A percentile compares a stretch with the other conserved stretches of the same genome.
phyloP scores from a whole-genome alignment of 768 basidiomycete species.

The Podaxis sp. region DNA sequence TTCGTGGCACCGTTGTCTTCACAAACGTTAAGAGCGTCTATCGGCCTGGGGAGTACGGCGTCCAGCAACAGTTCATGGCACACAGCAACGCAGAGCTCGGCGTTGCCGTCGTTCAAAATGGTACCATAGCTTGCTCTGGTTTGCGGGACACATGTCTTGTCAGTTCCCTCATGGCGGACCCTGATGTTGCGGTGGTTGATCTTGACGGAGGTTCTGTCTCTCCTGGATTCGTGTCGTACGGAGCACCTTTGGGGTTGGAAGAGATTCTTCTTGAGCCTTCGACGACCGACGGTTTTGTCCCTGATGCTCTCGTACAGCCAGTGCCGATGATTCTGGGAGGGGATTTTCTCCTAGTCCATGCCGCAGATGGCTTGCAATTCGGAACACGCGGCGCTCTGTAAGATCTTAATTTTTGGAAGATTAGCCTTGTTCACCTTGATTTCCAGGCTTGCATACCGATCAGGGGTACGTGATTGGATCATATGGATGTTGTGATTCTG shows the following conservation, averaged over 20 bases:
- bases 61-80: conserved; percentile 31
- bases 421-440: background rate
- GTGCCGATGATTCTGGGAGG: conserved; percentile 55
- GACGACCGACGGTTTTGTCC: conserved; percentile 66
- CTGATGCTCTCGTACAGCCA: conserved; percentile 49
- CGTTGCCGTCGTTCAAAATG: conserved; percentile 42
- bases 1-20: conserved; percentile 53
- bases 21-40: conserved; percentile 60
- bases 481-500: background rate
- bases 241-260: conserved; percentile 67
- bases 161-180: conserved; percentile 16
- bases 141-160: conserved; percentile 24
- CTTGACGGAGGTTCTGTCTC: conserved; percentile 69
- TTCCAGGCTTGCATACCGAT: conserved; percentile 64
- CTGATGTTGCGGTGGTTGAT: conserved; percentile 45
- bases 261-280: conserved; percentile 68
- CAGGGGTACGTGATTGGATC: conserved; percentile 49
- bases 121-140: conserved; percentile 53
- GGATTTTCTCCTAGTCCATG: conserved; percentile 52
- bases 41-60: conserved; percentile 23
- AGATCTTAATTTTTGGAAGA: conserved; percentile 27
- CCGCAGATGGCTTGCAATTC: conserved; percentile 75
- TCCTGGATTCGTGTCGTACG: conserved; percentile 70
- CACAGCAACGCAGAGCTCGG: conserved; percentile 24
- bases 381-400: conserved; percentile 71